Percentiles rank a stretch among this genome's conserved stretches.
phyloP scores from a whole-genome alignment of 2,329 filamentous ascomycete genomes.

The Aotearoamyces nothofagi region DNA sequence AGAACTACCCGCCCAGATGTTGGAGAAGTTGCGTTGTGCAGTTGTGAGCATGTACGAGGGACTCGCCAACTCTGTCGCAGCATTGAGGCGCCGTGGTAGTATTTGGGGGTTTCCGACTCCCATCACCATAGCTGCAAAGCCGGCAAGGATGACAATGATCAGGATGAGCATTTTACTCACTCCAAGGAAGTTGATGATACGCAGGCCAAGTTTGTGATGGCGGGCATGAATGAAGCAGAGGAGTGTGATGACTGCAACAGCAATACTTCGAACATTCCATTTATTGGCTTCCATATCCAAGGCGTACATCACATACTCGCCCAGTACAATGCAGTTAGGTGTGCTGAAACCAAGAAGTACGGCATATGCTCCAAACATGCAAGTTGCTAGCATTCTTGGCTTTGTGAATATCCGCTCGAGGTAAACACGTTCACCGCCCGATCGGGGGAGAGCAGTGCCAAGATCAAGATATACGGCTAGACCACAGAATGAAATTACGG shows the following conservation, averaged over 20 bases:
- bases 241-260: constrained; percentile 28
- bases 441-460: constrained; percentile 27
- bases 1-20: constrained; percentile 24
- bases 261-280: constrained; percentile 34
- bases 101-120: constrained; percentile 16
- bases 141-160: constrained; percentile 28
- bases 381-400: constrained; percentile 35
- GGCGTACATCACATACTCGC: constrained; percentile 33
- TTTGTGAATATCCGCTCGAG: constrained; percentile 35
- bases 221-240: constrained; percentile 31
- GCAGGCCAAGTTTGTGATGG: constrained; percentile 29
- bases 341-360: constrained; percentile 34
- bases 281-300: constrained; percentile 23
- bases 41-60: constrained; percentile 12
- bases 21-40: constrained; percentile 25
- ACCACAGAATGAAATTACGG: constrained; percentile 27
- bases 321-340: constrained; percentile 34
- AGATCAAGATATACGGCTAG: constrained; percentile 30
- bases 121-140: constrained; percentile 22
- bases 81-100: constrained; percentile 7
- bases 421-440: constrained; percentile 36
- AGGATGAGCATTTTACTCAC: constrained; percentile 33
- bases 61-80: constrained; percentile 7
- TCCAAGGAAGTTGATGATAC: constrained; percentile 32
- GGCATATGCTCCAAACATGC: constrained; percentile 34